These are phyloP conservation scores for Funneliformis caledonium DNA, from an alignment of 371 early-diverging fungal genomes.

Conservation along the genomic window DNA sequence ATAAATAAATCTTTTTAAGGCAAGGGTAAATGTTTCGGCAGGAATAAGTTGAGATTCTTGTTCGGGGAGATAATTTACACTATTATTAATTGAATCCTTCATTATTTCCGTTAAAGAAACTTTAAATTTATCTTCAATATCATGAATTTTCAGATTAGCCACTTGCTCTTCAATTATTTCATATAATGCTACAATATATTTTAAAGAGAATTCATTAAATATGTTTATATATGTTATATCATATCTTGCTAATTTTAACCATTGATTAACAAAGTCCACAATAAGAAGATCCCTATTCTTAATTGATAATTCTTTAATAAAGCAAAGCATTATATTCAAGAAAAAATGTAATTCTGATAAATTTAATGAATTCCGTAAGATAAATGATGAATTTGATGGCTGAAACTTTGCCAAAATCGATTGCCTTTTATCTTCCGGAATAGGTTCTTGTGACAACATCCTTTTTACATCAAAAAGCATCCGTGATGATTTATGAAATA, in stretches of 20 bases:
- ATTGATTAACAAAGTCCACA: constrained; percentile 35
- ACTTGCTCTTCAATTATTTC: constrained; percentile 38
- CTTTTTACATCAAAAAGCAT: constrained; percentile 23
- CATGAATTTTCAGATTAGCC: constrained; percentile 1
- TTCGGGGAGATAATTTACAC: not conserved
- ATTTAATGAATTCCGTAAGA: not conserved
- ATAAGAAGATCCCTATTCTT: constrained; percentile 11
- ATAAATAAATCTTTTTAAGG: constrained; percentile 35
- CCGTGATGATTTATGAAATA: constrained; percentile 15
- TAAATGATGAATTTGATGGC: not conserved
- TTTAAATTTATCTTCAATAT: not conserved
- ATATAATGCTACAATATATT: constrained; percentile 37
- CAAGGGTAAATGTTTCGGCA: constrained; percentile 15
- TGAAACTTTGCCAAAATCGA: not conserved
- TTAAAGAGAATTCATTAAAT: constrained; percentile 6
- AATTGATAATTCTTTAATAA: constrained; percentile 9
- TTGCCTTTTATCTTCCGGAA: constrained; percentile 9
- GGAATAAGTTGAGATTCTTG: not conserved
- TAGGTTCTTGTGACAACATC: constrained; percentile 19
- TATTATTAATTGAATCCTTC: not conserved
- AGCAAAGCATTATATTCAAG: constrained; percentile 34
- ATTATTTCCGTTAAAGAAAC: not conserved
- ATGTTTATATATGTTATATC: constrained; percentile 2
- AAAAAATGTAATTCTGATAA: constrained; percentile 17
- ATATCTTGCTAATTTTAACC: constrained; percentile 35